These are phyloP conservation scores for Kandelia obovata DNA, from an alignment of 345 rosid species.

Conservation along the genomic window DNA sequence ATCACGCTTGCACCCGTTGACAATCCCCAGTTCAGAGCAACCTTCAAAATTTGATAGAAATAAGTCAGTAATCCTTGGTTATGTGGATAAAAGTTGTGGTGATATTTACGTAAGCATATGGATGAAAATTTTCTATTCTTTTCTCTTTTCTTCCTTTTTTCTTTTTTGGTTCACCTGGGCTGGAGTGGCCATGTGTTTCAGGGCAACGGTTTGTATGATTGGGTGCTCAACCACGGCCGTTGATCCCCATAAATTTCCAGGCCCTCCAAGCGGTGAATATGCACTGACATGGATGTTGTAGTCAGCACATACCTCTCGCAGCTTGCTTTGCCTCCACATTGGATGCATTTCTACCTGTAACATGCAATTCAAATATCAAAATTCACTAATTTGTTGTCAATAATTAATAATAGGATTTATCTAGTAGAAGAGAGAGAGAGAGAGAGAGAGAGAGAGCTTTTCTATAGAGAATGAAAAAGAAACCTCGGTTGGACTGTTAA, in stretches of 20 bases:
- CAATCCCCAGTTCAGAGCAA: slow-evolving; percentile 82
- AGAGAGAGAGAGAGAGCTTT: too few species aligned
- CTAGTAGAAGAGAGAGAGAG: too few species aligned
- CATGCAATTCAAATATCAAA: background rate
- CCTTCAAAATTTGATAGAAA: slow-evolving; percentile 31
- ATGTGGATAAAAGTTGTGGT: background rate
- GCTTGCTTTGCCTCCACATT: slow-evolving; percentile 75
- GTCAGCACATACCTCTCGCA: slow-evolving; percentile 56
- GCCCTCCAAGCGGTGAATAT: slow-evolving; percentile 80
- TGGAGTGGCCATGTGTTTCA: slow-evolving; percentile 59
- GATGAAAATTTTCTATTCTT: background rate
- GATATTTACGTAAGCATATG: background rate
- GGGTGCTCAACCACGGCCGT: slow-evolving; percentile 67
- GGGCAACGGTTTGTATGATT: slow-evolving; percentile 57
- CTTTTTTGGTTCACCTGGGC: slow-evolving; percentile 49
- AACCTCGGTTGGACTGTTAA: too few species aligned
- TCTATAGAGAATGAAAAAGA: too few species aligned
- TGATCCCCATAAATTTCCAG: slow-evolving; percentile 78
- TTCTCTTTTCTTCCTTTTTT: too few species aligned
- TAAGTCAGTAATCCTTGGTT: background rate
- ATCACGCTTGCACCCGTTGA: slow-evolving; percentile 74
- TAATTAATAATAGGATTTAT: too few species aligned
- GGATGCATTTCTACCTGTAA: slow-evolving; percentile 94
- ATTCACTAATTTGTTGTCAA: background rate
- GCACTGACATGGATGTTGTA: slow-evolving; percentile 74